Percentiles rank a stretch among this genome's conserved stretches.
Conservation (phyloP, 2,329 filamentous ascomycete genomes). For the Hymenoscyphus fraxineus region DNA sequence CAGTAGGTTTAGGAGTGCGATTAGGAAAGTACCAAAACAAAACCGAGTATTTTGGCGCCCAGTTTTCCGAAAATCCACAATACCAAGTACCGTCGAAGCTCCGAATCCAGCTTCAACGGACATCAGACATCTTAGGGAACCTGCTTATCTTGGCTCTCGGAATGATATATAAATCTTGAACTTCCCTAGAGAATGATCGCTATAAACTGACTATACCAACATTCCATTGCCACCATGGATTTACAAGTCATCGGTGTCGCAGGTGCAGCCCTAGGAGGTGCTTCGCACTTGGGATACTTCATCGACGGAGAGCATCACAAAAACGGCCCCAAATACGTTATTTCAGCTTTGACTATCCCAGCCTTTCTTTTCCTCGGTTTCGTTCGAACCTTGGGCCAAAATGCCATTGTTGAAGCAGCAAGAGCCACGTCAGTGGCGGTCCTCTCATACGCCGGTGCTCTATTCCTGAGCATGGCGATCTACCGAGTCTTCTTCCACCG, state of each 20-base stretch:
- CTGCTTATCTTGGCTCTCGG: too few relatives aligned
- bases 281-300: slow-evolving; percentile 22
- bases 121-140: too few relatives aligned
- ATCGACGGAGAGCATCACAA: slow-evolving; percentile 25
- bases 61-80: too few relatives aligned
- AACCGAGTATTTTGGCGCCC: too few relatives aligned
- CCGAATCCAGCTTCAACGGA: too few relatives aligned
- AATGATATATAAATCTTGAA: too few relatives aligned
- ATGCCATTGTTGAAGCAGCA: slow-evolving; percentile 5
- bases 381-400: neutral
- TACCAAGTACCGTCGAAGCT: too few relatives aligned
- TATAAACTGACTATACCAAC: neutral
- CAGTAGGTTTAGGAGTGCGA: too few relatives aligned
- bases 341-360: slow-evolving; percentile 6
- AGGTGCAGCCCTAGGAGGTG: slow-evolving; percentile 10
- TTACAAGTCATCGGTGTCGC: neutral
- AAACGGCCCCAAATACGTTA: slow-evolving; percentile 5
- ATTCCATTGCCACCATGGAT: slow-evolving; percentile 1
- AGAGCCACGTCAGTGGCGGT: slow-evolving; percentile 8
- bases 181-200: too few relatives aligned
- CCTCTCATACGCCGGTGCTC: slow-evolving; percentile 10
- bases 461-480: slow-evolving; percentile 48
- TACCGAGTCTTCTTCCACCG: slow-evolving; percentile 48
- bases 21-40: too few relatives aligned
- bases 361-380: slow-evolving; percentile 1